Conservation (phyloP, 805 yeast species). For the Alloascoidea africana region DNA sequence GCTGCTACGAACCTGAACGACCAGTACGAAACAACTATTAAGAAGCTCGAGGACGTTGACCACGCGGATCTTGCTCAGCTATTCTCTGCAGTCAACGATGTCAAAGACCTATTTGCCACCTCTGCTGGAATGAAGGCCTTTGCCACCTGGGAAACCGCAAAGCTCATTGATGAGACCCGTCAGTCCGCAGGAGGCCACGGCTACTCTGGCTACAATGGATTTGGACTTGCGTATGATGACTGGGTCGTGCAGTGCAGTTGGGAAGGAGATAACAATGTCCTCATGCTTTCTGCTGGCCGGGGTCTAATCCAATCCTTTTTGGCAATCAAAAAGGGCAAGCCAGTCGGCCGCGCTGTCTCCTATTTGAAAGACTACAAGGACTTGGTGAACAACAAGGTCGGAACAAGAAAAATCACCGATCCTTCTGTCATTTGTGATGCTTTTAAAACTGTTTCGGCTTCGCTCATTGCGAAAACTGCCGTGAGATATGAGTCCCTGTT, state of each 20-base stretch:
- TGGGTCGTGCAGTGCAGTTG: constrained; percentile 98
- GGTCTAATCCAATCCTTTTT: constrained; percentile 41
- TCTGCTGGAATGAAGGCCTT: constrained; percentile 85
- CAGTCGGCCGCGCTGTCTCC: constrained; percentile 28
- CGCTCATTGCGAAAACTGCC: constrained; percentile 18
- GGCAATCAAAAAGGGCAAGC: constrained; percentile 24
- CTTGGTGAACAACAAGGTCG: constrained; percentile 8
- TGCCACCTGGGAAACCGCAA: constrained; percentile 74
- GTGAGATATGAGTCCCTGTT: constrained; percentile 13
- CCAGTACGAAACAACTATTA: constrained; percentile 33
- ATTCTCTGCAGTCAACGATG: constrained; percentile 35
- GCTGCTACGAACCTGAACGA: constrained; percentile 48
- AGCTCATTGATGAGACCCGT: constrained; percentile 74
- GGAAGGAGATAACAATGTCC: constrained; percentile 93
- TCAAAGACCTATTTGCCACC: constrained; percentile 68
- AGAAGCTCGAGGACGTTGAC: constrained; percentile 25
- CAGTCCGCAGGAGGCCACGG: constrained; percentile 97
- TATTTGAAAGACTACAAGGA: constrained; percentile 20
- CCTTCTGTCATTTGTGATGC: constrained; percentile 17
- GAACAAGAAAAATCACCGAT: constrained; percentile 12
- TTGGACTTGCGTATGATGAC: constrained; percentile 78
- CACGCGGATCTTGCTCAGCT: constrained; percentile 32
- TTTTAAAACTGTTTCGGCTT: constrained; percentile 21
- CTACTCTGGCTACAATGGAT: constrained; percentile 82
- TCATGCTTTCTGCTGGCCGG: constrained; percentile 75